Evolutionary conservation across 2,329 filamentous ascomycete genomes (phyloP).

Genomic region (Talaromyces pinophilus): DNA sequence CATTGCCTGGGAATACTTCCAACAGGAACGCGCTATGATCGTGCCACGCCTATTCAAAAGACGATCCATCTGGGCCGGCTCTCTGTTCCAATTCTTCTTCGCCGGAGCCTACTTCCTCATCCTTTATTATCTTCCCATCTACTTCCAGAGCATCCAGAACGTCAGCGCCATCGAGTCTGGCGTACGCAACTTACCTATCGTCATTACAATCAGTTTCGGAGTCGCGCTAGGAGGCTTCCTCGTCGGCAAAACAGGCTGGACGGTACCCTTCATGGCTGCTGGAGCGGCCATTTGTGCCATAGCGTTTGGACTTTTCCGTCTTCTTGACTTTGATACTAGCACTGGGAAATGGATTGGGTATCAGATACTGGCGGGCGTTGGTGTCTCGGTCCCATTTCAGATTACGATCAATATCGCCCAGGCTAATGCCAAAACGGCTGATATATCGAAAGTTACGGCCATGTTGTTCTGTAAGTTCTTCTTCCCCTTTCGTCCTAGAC

Average conservation of each 20-base stretch:
- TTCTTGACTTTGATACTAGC: conserved; percentile 31
- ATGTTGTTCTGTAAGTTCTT: conserved; percentile 26
- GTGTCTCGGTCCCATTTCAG: conserved; percentile 25
- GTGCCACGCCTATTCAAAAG: conserved; percentile 38
- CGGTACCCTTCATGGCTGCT: conserved; percentile 31
- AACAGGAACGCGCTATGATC: conserved; percentile 35
- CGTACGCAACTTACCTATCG: conserved; percentile 45
- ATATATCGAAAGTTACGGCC: conserved; percentile 34
- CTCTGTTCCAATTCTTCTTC: conserved; percentile 39
- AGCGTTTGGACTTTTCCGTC: conserved; percentile 37
- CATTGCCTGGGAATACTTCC: conserved; percentile 27
- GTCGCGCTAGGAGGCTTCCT: conserved; percentile 31
- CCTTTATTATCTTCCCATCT: conserved; percentile 34
- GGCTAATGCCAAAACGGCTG: conserved; percentile 27
- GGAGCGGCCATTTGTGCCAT: conserved; percentile 32
- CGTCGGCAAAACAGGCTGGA: conserved; percentile 32
- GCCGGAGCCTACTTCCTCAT: conserved; percentile 37
- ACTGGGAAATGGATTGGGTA: conserved; percentile 30
- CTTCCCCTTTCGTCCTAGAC: neutral
- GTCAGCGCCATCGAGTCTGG: conserved; percentile 39
- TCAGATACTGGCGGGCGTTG: conserved; percentile 28
- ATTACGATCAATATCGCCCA: conserved; percentile 31
- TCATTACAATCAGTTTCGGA: conserved; percentile 36
- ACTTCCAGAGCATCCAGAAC: conserved; percentile 21
- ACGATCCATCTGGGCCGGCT: conserved; percentile 37